Conservation (phyloP, 345 rosid genomes). For the Conringia planisiliqua region DNA sequence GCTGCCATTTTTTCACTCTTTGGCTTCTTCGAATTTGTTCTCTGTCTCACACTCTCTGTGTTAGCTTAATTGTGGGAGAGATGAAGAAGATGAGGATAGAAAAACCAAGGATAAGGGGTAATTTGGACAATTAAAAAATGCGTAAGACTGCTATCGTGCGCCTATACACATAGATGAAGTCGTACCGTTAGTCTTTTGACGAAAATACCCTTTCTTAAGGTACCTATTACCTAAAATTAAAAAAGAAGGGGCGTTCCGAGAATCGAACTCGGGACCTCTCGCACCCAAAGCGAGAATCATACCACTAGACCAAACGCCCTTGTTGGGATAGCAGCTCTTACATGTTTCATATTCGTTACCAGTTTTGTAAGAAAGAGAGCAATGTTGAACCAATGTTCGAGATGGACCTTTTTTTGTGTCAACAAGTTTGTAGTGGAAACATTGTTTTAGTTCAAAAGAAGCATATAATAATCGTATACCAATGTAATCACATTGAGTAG, state of each 20-base stretch:
- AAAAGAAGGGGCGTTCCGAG: conserved; percentile 22
- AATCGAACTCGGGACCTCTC: conserved; percentile 40
- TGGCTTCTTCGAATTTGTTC: not conserved
- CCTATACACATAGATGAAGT: not conserved
- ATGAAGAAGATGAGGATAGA: conserved; percentile 18
- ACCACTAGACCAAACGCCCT: conserved; percentile 85
- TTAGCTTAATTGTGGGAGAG: not conserved
- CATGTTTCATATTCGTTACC: not conserved
- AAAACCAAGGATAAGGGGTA: conserved; percentile 29
- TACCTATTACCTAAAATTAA: not conserved
- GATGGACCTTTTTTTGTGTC: not conserved
- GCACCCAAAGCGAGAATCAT: conserved; percentile 68
- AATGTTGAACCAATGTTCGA: not conserved
- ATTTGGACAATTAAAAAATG: not conserved
- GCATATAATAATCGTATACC: conserved; percentile 25
- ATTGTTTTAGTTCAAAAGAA: conserved; percentile 7
- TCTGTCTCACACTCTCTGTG: not conserved
- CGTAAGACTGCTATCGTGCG: not conserved
- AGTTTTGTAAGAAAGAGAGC: too few relatives aligned
- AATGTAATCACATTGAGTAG: conserved; percentile 30
- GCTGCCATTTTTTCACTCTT: conserved; percentile 37
- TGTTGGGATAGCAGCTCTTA: not conserved
- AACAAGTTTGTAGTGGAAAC: conserved; percentile 10
- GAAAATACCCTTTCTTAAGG: not conserved
- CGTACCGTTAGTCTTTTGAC: not conserved